phyloP scores from a whole-genome alignment of 208 protist species.

The Porcisia hertigi region DNA sequence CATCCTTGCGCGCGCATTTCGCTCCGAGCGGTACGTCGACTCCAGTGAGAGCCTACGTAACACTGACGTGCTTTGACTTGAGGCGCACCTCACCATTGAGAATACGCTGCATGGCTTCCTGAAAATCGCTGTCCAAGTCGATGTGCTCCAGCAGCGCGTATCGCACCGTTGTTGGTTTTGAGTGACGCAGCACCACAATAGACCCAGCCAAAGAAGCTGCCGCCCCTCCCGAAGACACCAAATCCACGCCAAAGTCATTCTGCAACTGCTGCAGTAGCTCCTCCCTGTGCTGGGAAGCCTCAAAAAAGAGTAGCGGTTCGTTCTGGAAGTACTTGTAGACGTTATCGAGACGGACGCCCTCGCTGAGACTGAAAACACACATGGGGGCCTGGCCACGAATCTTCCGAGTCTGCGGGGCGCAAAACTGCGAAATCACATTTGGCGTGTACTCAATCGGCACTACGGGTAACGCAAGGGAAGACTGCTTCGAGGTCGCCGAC shows the following conservation, averaged over 20 bases:
- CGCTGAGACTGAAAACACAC: constrained; percentile 56
- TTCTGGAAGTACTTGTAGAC: constrained; percentile 42
- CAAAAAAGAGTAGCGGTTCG: constrained; percentile 77
- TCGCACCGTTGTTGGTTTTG: constrained; percentile 27
- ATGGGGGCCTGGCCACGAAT: constrained; percentile 23
- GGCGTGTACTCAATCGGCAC: constrained; percentile 26
- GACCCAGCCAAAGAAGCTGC: constrained; percentile 3
- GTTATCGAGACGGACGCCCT: constrained; percentile 28
- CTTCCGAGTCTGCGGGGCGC: constrained; percentile 38
- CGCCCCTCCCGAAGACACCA: background rate
- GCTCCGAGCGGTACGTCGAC: no score
- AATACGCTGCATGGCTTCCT: constrained; percentile 28
- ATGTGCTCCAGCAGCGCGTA: constrained; percentile 21
- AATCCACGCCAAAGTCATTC: constrained; percentile 14
- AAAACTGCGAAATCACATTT: constrained; percentile 44
- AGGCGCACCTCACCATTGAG: constrained; percentile 36
- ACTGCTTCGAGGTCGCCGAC: constrained; percentile 1
- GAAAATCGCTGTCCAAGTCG: constrained; percentile 24
- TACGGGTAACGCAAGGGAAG: constrained; percentile 29
- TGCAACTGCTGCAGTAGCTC: constrained; percentile 16
- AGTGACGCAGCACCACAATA: constrained; percentile 42
- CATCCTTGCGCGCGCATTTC: background rate
- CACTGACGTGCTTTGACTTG: background rate
- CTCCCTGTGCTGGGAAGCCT: constrained; percentile 27
- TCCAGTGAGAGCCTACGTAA: background rate